These are phyloP conservation scores for Nemophila menziesii DNA, from an alignment of 257 asterid genomes.

Conservation along the genomic window DNA sequence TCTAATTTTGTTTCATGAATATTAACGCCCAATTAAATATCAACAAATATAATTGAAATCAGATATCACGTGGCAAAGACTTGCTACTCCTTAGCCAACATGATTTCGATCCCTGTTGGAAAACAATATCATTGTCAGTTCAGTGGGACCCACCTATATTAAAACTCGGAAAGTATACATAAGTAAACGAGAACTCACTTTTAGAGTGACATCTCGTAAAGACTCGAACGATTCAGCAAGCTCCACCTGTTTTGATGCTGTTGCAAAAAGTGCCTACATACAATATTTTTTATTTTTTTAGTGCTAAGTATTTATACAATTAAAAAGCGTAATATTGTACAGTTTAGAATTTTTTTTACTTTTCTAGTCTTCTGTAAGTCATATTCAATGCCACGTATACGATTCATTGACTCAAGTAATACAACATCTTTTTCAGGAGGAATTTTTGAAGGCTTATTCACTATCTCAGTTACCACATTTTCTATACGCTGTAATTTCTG, in stretches of 20 bases:
- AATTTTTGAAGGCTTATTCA: constrained; percentile 62
- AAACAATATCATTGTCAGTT: constrained; percentile 6
- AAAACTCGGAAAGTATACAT: too few species aligned
- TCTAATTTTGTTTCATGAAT: constrained; percentile 9
- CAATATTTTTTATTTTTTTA: constrained; percentile 5
- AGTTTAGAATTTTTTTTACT: constrained; percentile 29
- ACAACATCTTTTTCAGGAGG: constrained; percentile 83
- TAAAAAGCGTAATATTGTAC: background rate
- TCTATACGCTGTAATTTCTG: constrained; percentile 82
- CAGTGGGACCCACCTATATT: too few species aligned
- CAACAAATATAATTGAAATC: constrained; percentile 8
- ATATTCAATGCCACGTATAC: constrained; percentile 74
- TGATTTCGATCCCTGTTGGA: constrained; percentile 38
- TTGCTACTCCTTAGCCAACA: constrained; percentile 58
- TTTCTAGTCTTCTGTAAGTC: constrained; percentile 84
- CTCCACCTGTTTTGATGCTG: constrained; percentile 83
- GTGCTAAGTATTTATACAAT: constrained; percentile 8
- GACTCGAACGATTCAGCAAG: constrained; percentile 77
- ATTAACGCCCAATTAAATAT: constrained; percentile 1
- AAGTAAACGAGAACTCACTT: constrained; percentile 29
- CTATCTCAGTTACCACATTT: constrained; percentile 50
- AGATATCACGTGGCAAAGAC: constrained; percentile 28
- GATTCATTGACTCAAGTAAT: constrained; percentile 70
- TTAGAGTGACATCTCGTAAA: constrained; percentile 41
- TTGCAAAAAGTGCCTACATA: constrained; percentile 62